Percentiles rank a stretch among this genome's conserved stretches.
These are phyloP conservation scores for Fomes fomentarius DNA, from an alignment of 1,284 basidiomycete genomes.

Conservation along the genomic window DNA sequence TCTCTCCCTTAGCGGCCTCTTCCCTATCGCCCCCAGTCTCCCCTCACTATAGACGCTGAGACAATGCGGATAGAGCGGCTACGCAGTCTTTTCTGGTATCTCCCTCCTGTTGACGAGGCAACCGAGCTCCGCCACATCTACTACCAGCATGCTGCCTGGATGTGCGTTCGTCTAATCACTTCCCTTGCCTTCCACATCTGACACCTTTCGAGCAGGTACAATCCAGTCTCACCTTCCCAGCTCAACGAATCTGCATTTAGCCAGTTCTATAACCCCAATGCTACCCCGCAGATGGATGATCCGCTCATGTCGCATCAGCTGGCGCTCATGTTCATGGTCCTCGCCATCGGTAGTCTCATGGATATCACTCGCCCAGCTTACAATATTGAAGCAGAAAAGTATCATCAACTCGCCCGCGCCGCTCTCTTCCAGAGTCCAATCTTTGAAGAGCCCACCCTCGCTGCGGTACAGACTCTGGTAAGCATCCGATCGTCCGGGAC, in stretches of 20 bases:
- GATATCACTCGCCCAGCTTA: slow-evolving; percentile 65
- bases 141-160: slow-evolving; percentile 75
- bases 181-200: neutral
- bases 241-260: slow-evolving; percentile 68
- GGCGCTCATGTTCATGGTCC: slow-evolving; percentile 73
- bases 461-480: slow-evolving; percentile 72
- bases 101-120: slow-evolving; percentile 63
- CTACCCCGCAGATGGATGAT: slow-evolving; percentile 53
- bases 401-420: slow-evolving; percentile 73
- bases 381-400: slow-evolving; percentile 78
- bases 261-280: slow-evolving; percentile 60
- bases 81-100: slow-evolving; percentile 66
- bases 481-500: slow-evolving; percentile 27
- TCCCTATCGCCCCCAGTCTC: slow-evolving; percentile 62
- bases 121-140: slow-evolving; percentile 64
- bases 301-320: slow-evolving; percentile 66
- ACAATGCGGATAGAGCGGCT: slow-evolving; percentile 46
- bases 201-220: slow-evolving; percentile 55
- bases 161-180: slow-evolving; percentile 45
- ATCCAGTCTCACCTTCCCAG: slow-evolving; percentile 65
- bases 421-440: slow-evolving; percentile 72
- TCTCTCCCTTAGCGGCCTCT: slow-evolving; percentile 60
- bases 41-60: slow-evolving; percentile 44
- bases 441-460: slow-evolving; percentile 74
- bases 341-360: slow-evolving; percentile 76